These are phyloP conservation scores for Sporothrix schenckii DNA, from an alignment of 2,329 filamentous ascomycete species.

Conservation along the genomic window DNA sequence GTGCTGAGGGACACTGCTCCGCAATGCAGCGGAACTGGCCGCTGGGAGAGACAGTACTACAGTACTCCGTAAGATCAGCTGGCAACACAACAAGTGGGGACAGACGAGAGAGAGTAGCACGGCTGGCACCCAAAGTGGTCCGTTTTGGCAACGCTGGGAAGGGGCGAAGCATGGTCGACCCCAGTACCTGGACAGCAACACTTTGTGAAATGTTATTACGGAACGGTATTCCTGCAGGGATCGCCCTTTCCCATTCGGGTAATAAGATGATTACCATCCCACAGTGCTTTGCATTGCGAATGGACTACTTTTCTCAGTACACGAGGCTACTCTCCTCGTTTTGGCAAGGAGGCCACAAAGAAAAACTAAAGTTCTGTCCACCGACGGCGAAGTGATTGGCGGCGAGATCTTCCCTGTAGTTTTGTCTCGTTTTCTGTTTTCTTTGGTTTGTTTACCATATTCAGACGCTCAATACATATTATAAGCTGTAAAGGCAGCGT, in stretches of 20 bases:
- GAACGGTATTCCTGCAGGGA: slow-evolving; percentile 14
- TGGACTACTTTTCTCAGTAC: not conserved
- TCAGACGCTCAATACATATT: too few species aligned
- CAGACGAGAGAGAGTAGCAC: not conserved
- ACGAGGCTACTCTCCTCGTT: too few species aligned
- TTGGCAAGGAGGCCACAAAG: too few species aligned
- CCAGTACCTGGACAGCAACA: slow-evolving; percentile 11
- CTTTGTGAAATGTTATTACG: slow-evolving; percentile 8
- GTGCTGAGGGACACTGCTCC: not conserved
- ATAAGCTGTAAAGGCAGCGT: too few species aligned
- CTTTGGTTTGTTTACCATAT: too few species aligned
- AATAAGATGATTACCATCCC: slow-evolving; percentile 12
- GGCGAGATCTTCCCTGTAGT: too few species aligned
- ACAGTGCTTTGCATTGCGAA: too few species aligned
- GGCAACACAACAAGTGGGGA: not conserved
- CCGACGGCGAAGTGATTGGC: too few species aligned
- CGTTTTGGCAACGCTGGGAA: slow-evolving; percentile 2
- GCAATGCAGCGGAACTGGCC: slow-evolving; percentile 18
- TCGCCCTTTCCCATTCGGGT: slow-evolving; percentile 19
- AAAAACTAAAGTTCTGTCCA: too few species aligned
- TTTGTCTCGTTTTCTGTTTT: too few species aligned
- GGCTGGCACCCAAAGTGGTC: slow-evolving; percentile 5
- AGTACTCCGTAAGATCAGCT: not conserved
- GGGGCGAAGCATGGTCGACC: not conserved
- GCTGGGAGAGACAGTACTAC: not conserved